These are phyloP conservation scores for Tolypocladium capitatum DNA, from an alignment of 2,329 filamentous ascomycete species.

Conservation along the genomic window DNA sequence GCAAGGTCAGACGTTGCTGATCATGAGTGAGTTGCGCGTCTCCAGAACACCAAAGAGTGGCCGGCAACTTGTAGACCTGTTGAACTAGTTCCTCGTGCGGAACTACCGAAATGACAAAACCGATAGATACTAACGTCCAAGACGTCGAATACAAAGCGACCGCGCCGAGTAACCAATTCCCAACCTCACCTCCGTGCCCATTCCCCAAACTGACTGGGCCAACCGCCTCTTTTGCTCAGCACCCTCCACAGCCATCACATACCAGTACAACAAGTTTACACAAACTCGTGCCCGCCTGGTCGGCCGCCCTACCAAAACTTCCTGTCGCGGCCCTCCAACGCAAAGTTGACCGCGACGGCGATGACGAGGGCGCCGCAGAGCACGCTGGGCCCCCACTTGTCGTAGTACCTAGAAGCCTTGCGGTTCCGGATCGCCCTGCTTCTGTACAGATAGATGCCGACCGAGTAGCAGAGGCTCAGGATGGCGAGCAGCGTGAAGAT, in stretches of 20 bases:
- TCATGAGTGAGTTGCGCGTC: not conserved
- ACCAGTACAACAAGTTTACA: too few species aligned
- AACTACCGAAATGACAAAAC: not conserved
- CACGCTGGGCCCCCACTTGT: conserved; percentile 69
- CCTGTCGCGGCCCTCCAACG: conserved; percentile 54
- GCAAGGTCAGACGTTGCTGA: not conserved
- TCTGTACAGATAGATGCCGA: conserved; percentile 77
- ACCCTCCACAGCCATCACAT: too few species aligned
- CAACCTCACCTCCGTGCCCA: not conserved
- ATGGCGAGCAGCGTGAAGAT: conserved; percentile 75
- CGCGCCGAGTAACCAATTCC: not conserved
- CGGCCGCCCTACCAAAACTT: conserved; percentile 30
- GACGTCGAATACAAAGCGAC: not conserved
- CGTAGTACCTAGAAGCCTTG: conserved; percentile 81
- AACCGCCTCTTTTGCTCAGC: too few species aligned
- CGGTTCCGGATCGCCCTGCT: conserved; percentile 73
- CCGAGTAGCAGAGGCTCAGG: conserved; percentile 66
- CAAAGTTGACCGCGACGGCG: conserved; percentile 71
- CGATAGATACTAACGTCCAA: not conserved
- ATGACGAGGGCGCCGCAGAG: conserved; percentile 62
- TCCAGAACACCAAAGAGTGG: not conserved
- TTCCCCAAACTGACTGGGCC: too few species aligned
- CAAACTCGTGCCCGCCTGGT: not conserved
- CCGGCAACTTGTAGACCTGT: not conserved
- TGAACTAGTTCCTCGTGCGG: not conserved